Conservation (phyloP, 371 early-diverging fungal genomes). For the Rhizopus microsporus region DNA sequence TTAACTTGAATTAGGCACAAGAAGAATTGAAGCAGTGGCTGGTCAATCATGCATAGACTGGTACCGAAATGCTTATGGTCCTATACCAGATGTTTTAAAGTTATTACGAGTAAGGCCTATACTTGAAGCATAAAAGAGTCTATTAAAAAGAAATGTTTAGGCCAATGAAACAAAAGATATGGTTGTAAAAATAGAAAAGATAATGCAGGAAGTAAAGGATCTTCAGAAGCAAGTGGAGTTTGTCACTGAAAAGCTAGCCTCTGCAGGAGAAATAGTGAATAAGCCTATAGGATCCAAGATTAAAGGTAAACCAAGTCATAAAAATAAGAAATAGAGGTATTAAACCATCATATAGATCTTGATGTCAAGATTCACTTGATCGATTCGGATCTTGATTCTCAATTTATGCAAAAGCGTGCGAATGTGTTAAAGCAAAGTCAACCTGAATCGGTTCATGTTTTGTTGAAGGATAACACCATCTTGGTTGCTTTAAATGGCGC, state of each 20-base stretch:
- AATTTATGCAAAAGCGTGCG: constrained; percentile 56
- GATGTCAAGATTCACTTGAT: constrained; percentile 53
- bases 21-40: constrained; percentile 80
- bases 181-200: constrained; percentile 40
- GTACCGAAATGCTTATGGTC: constrained; percentile 51
- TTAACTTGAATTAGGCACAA: constrained; percentile 48
- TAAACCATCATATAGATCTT: constrained; percentile 23
- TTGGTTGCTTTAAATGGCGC: constrained; percentile 50
- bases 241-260: constrained; percentile 44
- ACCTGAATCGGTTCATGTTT: constrained; percentile 45
- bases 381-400: constrained; percentile 50
- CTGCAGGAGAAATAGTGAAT: constrained; percentile 27
- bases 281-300: constrained; percentile 22
- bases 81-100: constrained; percentile 46
- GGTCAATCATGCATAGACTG: constrained; percentile 57
- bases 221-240: constrained; percentile 41
- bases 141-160: constrained; percentile 8
- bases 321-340: background rate
- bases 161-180: constrained; percentile 45
- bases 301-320: constrained; percentile 16
- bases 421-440: constrained; percentile 50
- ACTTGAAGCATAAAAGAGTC: background rate
- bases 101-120: constrained; percentile 35
- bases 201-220: constrained; percentile 38
- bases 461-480: constrained; percentile 53